Percentiles rank a stretch among this genome's conserved stretches.
phyloP scores from a whole-genome alignment of 352 stramenopile species.

The Pythium brachiatum region DNA sequence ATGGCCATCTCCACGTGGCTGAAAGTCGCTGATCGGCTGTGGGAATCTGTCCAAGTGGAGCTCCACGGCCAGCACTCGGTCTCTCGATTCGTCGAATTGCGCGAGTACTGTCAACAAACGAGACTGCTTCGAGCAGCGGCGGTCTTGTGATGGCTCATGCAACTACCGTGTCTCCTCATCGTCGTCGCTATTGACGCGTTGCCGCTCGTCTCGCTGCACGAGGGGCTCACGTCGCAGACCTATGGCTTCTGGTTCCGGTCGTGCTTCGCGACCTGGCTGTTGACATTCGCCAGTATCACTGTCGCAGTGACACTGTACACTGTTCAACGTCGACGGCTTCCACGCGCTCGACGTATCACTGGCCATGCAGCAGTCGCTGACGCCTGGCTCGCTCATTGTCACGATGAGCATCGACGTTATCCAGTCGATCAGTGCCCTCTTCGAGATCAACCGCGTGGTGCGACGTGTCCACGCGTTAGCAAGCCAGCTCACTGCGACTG shows the following conservation, averaged over 20 bases:
- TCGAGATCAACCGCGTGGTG: constrained; percentile 7
- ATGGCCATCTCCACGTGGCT: too few species aligned
- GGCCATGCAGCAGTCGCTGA: constrained; percentile 31
- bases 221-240: background rate
- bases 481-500: background rate
- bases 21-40: too few species aligned
- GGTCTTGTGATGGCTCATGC: background rate
- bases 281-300: too few species aligned
- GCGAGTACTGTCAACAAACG: background rate
- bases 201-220: background rate
- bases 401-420: constrained; percentile 7
- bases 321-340: constrained; percentile 35
- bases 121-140: background rate
- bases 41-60: constrained; percentile 6
- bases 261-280: background rate
- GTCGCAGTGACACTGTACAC: constrained; percentile 11
- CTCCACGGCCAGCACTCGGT: constrained; percentile 4
- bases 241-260: constrained; percentile 2
- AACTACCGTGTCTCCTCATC: constrained; percentile 2
- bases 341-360: constrained; percentile 31
- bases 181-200: constrained; percentile 1
- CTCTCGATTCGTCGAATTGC: background rate
- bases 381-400: background rate
- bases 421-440: background rate
- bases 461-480: background rate